Base-by-base conservation (phyloP, 352 stramenopile genomes). In the Globisporangium spinosum region DNA sequence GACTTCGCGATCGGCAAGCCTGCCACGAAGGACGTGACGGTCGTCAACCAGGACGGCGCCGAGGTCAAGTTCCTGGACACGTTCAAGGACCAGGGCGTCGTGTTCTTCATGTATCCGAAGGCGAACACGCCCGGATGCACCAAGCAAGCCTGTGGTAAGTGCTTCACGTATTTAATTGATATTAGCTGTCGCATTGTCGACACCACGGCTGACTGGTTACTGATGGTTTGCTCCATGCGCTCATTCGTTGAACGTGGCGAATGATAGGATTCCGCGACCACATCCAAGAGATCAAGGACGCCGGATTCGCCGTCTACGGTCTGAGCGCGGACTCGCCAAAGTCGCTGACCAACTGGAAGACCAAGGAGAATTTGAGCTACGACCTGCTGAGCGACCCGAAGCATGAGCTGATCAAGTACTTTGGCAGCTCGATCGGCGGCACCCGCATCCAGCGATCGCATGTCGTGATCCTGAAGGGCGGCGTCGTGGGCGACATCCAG, bases 91-190 rank as follows among this genome's bases (percentile, higher is more conserved):
- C 73, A 84, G 13, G 87, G 87, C 53, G 86, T 93, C 40, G 83
- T 96, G 55, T 90, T 96, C 76, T 96, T 96, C 75, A 94, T 96
- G 87, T 96, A 93, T 64, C 89, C 89, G 8, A 77, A 72, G n/a
- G 89, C 89, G 34, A 94, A 94, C 70, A 96, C 89, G 13, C 87
- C 87, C 1, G 89, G 89, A 9, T 96, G 89, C 74, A 96, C 87
- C 65, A 96, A 94, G 69, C 89, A 96, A 67, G 89, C 89, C 13
- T 96, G 89, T 57, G 87, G 85, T 90, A 49, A 9, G 79, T 51
- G 17, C 43, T 23, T 20, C 38, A 3, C 12, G 38, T 45, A 45
- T 45, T 49, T 49, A 20, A 45, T 45, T 49, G 20, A 20, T n/a
- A 45, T 45, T 45, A 13, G 12, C 13, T 45, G 15, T 51, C 17